phyloP scores from a whole-genome alignment of 2,329 filamentous ascomycete genomes.

The Metarhizium anisopliae region DNA sequence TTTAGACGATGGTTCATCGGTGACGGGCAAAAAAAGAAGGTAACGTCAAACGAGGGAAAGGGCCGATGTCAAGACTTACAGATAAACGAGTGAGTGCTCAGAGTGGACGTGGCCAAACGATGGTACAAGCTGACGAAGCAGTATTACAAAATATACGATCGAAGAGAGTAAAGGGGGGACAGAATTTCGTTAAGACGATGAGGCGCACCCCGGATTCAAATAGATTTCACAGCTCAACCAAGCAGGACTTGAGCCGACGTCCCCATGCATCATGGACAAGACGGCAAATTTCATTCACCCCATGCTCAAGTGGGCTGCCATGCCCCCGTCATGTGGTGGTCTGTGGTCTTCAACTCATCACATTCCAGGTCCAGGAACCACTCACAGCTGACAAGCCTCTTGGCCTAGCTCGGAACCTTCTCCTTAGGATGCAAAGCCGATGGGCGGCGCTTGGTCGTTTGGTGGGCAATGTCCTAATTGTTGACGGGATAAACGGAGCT shows the following conservation, averaged over 20 bases:
- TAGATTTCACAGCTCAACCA: slow-evolving; percentile 2
- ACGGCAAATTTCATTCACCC: slow-evolving; percentile 6
- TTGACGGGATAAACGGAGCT: no score
- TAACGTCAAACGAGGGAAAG: not conserved
- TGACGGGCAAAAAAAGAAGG: not conserved
- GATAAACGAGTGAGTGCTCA: not conserved
- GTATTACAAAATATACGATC: not conserved
- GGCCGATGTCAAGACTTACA: not conserved
- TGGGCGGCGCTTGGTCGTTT: not conserved
- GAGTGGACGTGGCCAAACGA: not conserved
- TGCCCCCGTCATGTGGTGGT: not conserved
- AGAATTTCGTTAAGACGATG: not conserved
- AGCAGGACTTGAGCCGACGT: not conserved
- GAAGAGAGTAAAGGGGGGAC: not conserved
- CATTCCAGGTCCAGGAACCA: slow-evolving; percentile 2
- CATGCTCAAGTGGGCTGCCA: not conserved
- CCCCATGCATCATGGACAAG: slow-evolving; percentile 1
- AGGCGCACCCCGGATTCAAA: slow-evolving; percentile 4
- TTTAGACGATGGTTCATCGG: not conserved
- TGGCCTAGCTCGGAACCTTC: not conserved
- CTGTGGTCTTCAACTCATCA: not conserved
- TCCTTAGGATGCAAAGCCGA: not conserved
- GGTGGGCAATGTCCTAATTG: not conserved
- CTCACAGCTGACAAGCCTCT: not conserved
- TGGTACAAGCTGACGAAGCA: not conserved